A percentile compares a stretch with the other conserved stretches of the same genome.
Evolutionary conservation across 225 moss, liverwort and hornwort species (phyloP).

Genomic region (Physcomitrellopsis africana): DNA sequence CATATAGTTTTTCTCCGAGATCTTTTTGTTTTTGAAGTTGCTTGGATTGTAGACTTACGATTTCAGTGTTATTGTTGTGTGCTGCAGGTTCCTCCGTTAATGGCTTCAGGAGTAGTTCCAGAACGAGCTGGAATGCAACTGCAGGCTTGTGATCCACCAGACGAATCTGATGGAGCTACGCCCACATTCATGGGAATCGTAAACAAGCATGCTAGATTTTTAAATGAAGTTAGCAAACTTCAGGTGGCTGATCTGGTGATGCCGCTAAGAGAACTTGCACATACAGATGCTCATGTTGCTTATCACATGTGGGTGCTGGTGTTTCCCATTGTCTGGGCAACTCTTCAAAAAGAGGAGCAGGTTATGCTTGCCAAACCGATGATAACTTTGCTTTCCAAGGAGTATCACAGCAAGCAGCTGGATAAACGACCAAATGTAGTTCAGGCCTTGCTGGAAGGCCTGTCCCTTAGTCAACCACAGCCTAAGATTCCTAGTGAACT

Average conservation of each 20-base stretch:
- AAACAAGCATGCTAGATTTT: constrained; percentile 95
- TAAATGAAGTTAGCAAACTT: constrained; percentile 99
- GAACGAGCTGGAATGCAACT: constrained; percentile 98
- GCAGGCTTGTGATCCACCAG: constrained; percentile 75
- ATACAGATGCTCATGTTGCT: constrained; percentile 99
- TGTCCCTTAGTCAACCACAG: constrained; percentile 97
- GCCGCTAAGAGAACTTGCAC: constrained; percentile 93
- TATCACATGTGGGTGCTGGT: constrained; percentile 99
- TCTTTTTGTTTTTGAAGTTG: constrained; percentile 3
- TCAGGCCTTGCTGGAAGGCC: constrained; percentile 93
- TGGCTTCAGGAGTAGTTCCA: constrained; percentile 98
- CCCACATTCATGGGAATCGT: constrained; percentile 95
- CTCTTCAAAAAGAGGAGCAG: constrained; percentile 99
- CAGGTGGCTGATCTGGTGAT: constrained; percentile 98
- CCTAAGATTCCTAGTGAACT: constrained; percentile 99
- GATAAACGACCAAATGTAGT: constrained; percentile 99
- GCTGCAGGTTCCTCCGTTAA: constrained; percentile 83
- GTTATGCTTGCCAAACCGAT: constrained; percentile 99
- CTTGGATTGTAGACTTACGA: constrained; percentile 12
- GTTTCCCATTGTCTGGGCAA: constrained; percentile 99
- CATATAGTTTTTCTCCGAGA: constrained; percentile 2
- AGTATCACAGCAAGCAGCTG: constrained; percentile 93
- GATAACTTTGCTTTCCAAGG: constrained; percentile 96
- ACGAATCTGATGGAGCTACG: constrained; percentile 94
- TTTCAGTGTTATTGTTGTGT: constrained; percentile 27